These are phyloP conservation scores for Rutstroemia sp. DNA, from an alignment of 2,329 filamentous ascomycete genomes.

Conservation along the genomic window DNA sequence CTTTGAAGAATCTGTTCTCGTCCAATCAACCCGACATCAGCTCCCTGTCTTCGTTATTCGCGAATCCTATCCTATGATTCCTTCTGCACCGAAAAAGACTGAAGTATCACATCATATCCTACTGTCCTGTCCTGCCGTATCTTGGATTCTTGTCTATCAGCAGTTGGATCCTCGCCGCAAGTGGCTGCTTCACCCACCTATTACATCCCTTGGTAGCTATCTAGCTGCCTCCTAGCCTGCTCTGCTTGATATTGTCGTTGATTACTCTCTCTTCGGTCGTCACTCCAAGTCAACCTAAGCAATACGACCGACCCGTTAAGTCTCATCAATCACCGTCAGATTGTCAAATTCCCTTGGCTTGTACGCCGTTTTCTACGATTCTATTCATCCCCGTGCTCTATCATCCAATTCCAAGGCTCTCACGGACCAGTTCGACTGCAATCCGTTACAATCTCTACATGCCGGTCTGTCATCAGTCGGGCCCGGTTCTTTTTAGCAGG, in stretches of 20 bases:
- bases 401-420: background rate
- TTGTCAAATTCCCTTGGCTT: background rate
- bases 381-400: background rate
- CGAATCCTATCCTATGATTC: background rate
- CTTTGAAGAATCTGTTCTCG: background rate
- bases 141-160: too few relatives aligned
- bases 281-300: background rate
- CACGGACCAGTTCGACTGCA: background rate
- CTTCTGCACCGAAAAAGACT: background rate
- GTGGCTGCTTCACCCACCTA: too few relatives aligned
- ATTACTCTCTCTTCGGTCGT: too few relatives aligned
- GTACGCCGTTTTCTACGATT: background rate
- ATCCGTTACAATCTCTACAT: background rate
- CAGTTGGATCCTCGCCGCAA: too few relatives aligned
- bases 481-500: background rate
- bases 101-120: background rate
- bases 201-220: too few relatives aligned
- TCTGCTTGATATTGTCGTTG: too few relatives aligned
- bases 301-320: background rate
- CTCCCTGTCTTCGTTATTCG: background rate
- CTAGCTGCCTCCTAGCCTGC: too few relatives aligned
- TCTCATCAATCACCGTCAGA: background rate
- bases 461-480: background rate
- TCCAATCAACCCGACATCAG: constrained; percentile 1
- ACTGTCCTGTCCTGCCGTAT: too few relatives aligned